Base-by-base conservation (phyloP, 108 stramenopile species). In the Nitzschia inconspicua region DNA sequence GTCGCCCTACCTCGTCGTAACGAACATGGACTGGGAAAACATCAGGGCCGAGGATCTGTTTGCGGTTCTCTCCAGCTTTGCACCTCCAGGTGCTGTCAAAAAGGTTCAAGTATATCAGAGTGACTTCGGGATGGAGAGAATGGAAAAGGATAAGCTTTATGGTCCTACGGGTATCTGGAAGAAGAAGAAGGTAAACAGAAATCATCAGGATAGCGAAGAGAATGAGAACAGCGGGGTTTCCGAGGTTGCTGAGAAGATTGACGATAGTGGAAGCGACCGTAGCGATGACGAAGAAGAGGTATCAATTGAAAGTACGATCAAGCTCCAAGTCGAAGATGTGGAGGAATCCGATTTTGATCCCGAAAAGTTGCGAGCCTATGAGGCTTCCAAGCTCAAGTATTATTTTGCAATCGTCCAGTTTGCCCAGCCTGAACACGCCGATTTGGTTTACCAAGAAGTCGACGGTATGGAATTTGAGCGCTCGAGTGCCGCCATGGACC, bases 391-490 rank as follows among this genome's bases (percentile, higher is more conserved):
- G 51, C 72, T 99, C 6, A 82, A 86, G 70, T 99, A 99, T 63
- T 98, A 95, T 75, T 99, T 97, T 71, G 97, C 96, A 14, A 74
- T 98, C 31, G 91, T 85, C 3, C 84, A 92, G 39, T 97, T 94
- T 66, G 50, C 80, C 26, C 73, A 78, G 11, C 54, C 71, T 22
- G 67, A 72, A 14, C 72, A 89, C 35, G 94, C 98, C 36, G 86
- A 96, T 23, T 51, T 63, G 8, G 80, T 91, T 13, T 99, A 99
- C 67, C 60, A 77, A 30, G 84, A 87, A 57, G 84, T 96, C 0
- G 96, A 99, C 65, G 97, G 97, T 19, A 82, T 98, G 73, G 98
- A 99, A 64, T 85, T 97, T 62, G 98, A 96, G 56, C 84, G 88
- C 55, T 92, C 92, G 7, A 85, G 91, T 66, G 82, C 91, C 10